Evolutionary conservation across 441 rosid species (phyloP).

Genomic region (Gossypium davidsonii): DNA sequence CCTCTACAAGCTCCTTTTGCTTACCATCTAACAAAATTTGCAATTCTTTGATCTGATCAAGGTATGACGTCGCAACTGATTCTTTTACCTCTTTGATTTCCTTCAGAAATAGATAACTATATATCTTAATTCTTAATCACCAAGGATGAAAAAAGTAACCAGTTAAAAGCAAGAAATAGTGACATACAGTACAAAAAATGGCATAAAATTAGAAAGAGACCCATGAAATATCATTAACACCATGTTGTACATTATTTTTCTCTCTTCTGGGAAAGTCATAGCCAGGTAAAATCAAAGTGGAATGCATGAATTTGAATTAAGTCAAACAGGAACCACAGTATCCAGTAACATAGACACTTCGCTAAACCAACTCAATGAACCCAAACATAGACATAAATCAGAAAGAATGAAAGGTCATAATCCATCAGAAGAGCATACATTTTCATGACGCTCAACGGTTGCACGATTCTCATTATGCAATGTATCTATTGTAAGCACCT

Average conservation of each 20-base stretch:
- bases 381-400: constrained; percentile 1
- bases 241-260: not conserved
- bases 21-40: constrained; percentile 42
- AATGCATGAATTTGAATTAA: constrained; percentile 9
- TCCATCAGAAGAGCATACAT: constrained; percentile 35
- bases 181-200: not conserved
- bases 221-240: not conserved
- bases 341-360: not conserved
- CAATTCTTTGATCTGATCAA: constrained; percentile 48
- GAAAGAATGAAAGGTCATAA: not conserved
- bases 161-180: not conserved
- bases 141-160: not conserved
- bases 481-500: constrained; percentile 61
- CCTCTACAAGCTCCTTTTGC: constrained; percentile 56
- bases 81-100: constrained; percentile 64
- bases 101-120: constrained; percentile 32
- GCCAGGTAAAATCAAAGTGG: not conserved
- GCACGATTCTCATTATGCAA: constrained; percentile 55
- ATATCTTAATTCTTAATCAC: not conserved
- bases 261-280: not conserved
- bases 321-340: constrained; percentile 8
- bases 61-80: constrained; percentile 45
- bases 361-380: constrained; percentile 7
- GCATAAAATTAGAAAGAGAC: not conserved
- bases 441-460: constrained; percentile 51